A percentile compares a stretch with the other conserved stretches of the same genome.
Evolutionary conservation across 164 flowering plant genomes (phyloP).

Genomic region (Nymphaea thermarum): DNA sequence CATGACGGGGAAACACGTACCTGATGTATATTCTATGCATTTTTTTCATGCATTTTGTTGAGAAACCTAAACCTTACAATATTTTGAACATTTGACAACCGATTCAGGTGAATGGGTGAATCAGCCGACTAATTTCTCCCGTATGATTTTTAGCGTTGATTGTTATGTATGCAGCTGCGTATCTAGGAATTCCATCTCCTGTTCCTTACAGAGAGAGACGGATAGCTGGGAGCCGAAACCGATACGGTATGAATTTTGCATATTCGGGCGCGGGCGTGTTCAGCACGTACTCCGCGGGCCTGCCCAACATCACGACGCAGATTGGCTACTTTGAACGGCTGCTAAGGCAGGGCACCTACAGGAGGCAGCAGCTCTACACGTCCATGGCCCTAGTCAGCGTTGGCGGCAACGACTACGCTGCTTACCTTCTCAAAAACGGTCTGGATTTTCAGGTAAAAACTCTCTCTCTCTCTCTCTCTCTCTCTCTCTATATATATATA

Average conservation of each 20-base stretch:
- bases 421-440: conserved; percentile 13
- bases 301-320: conserved; percentile 43
- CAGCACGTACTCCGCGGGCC: conserved; percentile 14
- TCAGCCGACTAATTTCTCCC: no score
- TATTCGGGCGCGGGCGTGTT: conserved; percentile 53
- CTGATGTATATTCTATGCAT: no score
- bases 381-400: conserved; percentile 34
- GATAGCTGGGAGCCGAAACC: conserved; percentile 1
- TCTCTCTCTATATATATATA: no score
- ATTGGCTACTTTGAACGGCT: conserved; percentile 25
- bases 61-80: no score
- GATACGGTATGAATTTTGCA: conserved; percentile 41
- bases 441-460: no score
- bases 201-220: conserved; percentile 19
- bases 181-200: conserved; percentile 28
- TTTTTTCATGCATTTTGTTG: no score
- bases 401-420: conserved; percentile 43
- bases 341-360: conserved; percentile 13
- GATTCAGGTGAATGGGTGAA: no score
- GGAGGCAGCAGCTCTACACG: conserved; percentile 13
- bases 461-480: no score
- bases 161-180: conserved; percentile 20
- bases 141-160: neutral
- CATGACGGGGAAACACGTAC: no score
- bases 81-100: no score